phyloP scores from a whole-genome alignment of 306 rosid genomes.

The Cajanus cajan region DNA sequence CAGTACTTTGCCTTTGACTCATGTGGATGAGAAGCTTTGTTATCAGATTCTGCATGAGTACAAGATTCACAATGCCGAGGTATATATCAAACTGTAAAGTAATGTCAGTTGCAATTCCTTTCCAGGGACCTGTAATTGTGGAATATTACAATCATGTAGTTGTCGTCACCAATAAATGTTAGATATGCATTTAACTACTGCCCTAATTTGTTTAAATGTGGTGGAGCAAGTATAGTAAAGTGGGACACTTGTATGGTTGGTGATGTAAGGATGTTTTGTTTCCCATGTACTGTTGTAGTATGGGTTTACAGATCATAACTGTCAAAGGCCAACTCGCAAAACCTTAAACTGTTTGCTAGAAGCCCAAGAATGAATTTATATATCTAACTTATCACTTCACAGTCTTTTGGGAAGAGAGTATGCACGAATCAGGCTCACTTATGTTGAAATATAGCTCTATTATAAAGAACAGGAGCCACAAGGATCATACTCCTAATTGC shows the following conservation, averaged over 20 bases:
- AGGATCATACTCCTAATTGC: not conserved
- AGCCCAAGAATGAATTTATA: not conserved
- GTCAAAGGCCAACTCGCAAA: not conserved
- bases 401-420: not conserved
- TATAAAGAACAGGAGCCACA: not conserved
- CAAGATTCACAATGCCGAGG: constrained; percentile 99
- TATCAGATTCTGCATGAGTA: constrained; percentile 98
- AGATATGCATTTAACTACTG: not conserved
- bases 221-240: not conserved
- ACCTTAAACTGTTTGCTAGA: not conserved
- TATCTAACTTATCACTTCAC: not conserved
- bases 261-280: not conserved
- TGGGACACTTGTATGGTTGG: not conserved
- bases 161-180: not conserved
- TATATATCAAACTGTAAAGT: constrained; percentile 29
- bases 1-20: constrained; percentile 88
- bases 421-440: not conserved
- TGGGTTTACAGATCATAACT: not conserved
- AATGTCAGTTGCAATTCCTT: constrained; percentile 18
- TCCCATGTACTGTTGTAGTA: not conserved
- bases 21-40: constrained; percentile 96
- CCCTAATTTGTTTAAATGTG: not conserved
- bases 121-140: not conserved
- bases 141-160: not conserved
- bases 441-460: not conserved